Base-by-base conservation (phyloP, 2,329 filamentous ascomycete species). In the Cordyceps militaris region DNA sequence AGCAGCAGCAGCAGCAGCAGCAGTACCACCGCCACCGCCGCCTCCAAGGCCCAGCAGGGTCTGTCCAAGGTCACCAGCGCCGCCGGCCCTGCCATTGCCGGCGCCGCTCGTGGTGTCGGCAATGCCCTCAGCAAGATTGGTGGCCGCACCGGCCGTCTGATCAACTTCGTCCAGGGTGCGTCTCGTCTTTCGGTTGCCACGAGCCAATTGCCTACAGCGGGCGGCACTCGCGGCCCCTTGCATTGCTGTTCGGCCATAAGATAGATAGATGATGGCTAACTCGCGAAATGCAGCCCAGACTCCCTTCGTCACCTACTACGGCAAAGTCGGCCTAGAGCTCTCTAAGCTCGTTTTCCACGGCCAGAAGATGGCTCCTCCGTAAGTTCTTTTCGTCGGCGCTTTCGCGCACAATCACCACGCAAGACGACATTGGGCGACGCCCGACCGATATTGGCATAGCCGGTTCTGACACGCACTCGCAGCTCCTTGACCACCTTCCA, bases 321-420 rank as follows among this genome's bases (percentile, higher is more conserved):
- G 87, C 69, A 89, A 86, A 73, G 93, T 97, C 70, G 88, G 82
- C 67, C 77, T 92, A 63, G 94, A 99, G 81, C 81, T 97, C 61
- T 83, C 82, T 71, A 96, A 89, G 82, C 82, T 97, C 65, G 84
- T 97, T 65, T 91, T 91, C 79, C 84, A 85, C 68, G 86, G 85
- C 73, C 91, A 93, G 76, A 89, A 88, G 79, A 97, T 99, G 91
- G 79, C 82, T 71, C 91, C 91, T 76, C 94, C 94, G 94, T 99
- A 88, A 85, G 92, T 79, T 32, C 52, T 40, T 32, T 44, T 53
- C 34, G 11, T 16, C 14, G 11, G n/a, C n/a, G n/a, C n/a, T n/a
- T n/a, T n/a, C n/a, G n/a, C n/a, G n/a, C n/a, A n/a, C n/a, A n/a
- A n/a, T n/a, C n/a, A n/a, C n/a, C n/a, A n/a, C n/a, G n/a, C n/a